These are phyloP conservation scores for Capsicum baccatum DNA, from an alignment of 257 asterid genomes.

Conservation along the genomic window DNA sequence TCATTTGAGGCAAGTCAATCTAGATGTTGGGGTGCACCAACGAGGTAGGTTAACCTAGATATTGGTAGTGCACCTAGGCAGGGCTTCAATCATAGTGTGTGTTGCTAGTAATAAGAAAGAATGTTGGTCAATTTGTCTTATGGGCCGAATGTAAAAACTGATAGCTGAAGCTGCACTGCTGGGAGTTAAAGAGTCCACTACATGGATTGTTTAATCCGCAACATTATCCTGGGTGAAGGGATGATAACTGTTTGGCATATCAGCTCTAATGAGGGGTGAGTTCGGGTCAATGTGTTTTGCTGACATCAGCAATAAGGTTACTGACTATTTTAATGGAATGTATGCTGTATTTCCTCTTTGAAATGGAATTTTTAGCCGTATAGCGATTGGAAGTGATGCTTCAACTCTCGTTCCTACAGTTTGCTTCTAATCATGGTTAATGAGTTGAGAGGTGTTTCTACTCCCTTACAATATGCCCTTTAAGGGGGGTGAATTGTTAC, in stretches of 20 bases:
- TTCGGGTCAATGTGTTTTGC: neutral
- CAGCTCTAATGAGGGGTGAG: conserved; percentile 15
- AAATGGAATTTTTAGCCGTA: conserved; percentile 10
- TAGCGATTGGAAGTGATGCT: neutral
- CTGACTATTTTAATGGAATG: neutral
- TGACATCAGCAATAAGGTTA: neutral
- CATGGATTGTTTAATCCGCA: neutral
- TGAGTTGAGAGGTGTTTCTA: conserved; percentile 4
- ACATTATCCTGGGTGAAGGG: conserved; percentile 21
- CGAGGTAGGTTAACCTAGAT: conserved; percentile 7
- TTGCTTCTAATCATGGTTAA: neutral
- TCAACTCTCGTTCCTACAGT: neutral
- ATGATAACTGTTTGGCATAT: neutral
- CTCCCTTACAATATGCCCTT: conserved; percentile 4
- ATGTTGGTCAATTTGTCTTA: neutral
- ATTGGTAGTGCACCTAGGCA: neutral
- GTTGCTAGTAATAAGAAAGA: conserved; percentile 11
- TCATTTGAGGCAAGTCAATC: conserved; percentile 6
- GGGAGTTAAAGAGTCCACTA: conserved; percentile 22
- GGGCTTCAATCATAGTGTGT: neutral
- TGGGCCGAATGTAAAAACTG: neutral
- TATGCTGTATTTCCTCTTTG: conserved; percentile 4
- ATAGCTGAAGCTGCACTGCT: neutral
- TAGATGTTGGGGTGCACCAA: neutral
- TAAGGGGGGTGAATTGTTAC: neutral